Evolutionary conservation across 139 green algal species (phyloP), one percentile per base, ranked within the genome.

Genomic region (Prasinococcaceae sp.): DNA sequence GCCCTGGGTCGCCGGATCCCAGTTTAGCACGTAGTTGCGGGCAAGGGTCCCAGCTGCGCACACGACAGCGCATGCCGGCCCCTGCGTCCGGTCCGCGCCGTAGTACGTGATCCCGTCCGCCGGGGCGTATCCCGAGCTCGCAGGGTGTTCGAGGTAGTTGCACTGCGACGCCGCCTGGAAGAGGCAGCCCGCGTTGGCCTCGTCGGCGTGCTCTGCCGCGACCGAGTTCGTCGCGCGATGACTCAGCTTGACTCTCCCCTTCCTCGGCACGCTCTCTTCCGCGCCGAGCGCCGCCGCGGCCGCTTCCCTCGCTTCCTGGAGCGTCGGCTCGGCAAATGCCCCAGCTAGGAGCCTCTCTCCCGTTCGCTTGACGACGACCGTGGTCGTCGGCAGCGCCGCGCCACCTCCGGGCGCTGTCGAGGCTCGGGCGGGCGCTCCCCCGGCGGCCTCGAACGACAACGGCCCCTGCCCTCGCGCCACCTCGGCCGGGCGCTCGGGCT

Each of bases 81-180:
- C 42, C 20, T 49, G 42, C 20, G 42, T 49, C 10, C n/a, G 42
- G 20, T 49, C 42, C 16, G 16, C 22, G n/a, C 10, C n/a, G 42
- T 49, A 49, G 10, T 25, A 14, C 42, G 42, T 30, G 42, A 49
- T 49, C 12, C 42, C 42, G 20, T 49, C 16, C 20, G n/a, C n/a
- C n/a, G n/a, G n/a, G 42, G 42, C 20, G 42, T 30, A 10, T 30
- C 20, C 16, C 42, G 10, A 17, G 42, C 16, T 16, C 42, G 16
- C n/a, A 49, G 16, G 16, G 22, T 49, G n/a, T 25, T 49, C 42
- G 20, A 49, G 42, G 20, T 17, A 49, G 42, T 49, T 49, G 42
- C n/a, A 49, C 42, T 49, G 42, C 10, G 42, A 49, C n/a, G 42
- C 42, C n/a, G 22, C 42, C 20, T 25, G 12, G 42, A 49, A 49